Conservation (phyloP, 2,329 filamentous ascomycete species). For the Fusarium sacchari region DNA sequence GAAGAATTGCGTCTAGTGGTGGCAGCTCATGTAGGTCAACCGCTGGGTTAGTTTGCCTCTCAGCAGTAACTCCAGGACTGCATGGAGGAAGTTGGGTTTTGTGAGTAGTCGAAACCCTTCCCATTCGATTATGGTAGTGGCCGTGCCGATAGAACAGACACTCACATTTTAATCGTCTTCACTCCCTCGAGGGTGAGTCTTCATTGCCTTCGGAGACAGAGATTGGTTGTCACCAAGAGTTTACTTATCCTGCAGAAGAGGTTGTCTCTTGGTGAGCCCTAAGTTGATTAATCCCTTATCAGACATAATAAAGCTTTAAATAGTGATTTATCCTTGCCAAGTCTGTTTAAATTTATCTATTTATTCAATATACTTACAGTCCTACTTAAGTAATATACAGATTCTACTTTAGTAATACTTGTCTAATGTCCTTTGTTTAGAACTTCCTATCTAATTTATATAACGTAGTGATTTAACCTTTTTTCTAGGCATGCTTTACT, state of each 20-base stretch:
- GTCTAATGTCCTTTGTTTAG: neutral
- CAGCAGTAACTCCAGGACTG: slow-evolving; percentile 69
- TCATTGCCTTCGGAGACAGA: slow-evolving; percentile 14
- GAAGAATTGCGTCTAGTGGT: slow-evolving; percentile 66
- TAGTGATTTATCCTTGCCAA: neutral
- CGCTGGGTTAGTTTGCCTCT: slow-evolving; percentile 66
- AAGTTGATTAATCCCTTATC: slow-evolving; percentile 18
- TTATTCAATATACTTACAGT: neutral
- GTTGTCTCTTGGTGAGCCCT: slow-evolving; percentile 12
- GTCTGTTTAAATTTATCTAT: neutral
- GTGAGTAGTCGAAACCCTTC: slow-evolving; percentile 63
- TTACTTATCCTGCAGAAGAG: slow-evolving; percentile 18
- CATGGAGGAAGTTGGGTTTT: slow-evolving; percentile 73
- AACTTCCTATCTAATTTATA: too few species aligned
- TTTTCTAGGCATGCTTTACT: accelerated
- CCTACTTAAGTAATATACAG: neutral
- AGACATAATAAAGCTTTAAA: slow-evolving; percentile 6
- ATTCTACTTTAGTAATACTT: neutral
- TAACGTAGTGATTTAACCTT: too few species aligned
- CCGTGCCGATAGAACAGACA: slow-evolving; percentile 65
- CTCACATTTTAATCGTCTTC: slow-evolving; percentile 43
- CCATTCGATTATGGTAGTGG: slow-evolving; percentile 66
- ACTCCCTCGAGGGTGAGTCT: slow-evolving; percentile 26
- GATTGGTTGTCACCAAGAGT: slow-evolving; percentile 8
- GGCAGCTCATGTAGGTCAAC: slow-evolving; percentile 69